Evolutionary conservation across 2,329 filamentous ascomycete genomes (phyloP).

Genomic region (Drechslerella coelobrocha): DNA sequence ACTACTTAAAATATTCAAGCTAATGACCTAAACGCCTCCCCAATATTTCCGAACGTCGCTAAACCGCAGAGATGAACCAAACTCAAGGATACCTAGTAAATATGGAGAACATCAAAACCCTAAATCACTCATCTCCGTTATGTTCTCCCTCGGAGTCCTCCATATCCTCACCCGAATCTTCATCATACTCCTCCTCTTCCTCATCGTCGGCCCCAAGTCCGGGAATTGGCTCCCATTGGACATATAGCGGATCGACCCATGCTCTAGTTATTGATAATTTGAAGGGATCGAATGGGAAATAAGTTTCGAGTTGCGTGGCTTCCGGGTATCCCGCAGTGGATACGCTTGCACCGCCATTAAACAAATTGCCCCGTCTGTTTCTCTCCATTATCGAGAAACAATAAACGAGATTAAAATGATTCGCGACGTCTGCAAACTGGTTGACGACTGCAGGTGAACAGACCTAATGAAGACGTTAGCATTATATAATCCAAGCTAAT

Average conservation of each 20-base stretch:
- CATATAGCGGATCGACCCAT: conserved; percentile 86
- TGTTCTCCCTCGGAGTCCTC: conserved; percentile 62
- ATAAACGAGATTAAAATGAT: conserved; percentile 86
- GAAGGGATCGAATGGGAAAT: conserved; percentile 98
- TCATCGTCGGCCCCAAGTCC: conserved; percentile 69
- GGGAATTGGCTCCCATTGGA: conserved; percentile 77
- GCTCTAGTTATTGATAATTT: conserved; percentile 83
- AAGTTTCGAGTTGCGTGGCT: conserved; percentile 84
- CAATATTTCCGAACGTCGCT: conserved; percentile 1
- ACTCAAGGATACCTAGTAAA: background rate
- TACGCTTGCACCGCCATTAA: conserved; percentile 66
- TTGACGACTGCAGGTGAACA: conserved; percentile 81
- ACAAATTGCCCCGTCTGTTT: conserved; percentile 84
- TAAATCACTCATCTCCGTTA: conserved; percentile 54
- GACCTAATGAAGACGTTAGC: conserved; percentile 50
- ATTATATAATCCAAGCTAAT: no score
- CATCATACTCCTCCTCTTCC: conserved; percentile 65
- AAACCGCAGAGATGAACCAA: background rate
- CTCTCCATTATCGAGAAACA: conserved; percentile 85
- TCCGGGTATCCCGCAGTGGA: conserved; percentile 69
- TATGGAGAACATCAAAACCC: background rate
- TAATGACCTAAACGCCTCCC: conserved; percentile 1
- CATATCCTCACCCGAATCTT: conserved; percentile 50
- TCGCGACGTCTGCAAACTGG: conserved; percentile 86
- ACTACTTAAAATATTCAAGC: background rate